Conservation (phyloP, 1,139 yeast genomes). For the Suhomyces wounanorum region DNA sequence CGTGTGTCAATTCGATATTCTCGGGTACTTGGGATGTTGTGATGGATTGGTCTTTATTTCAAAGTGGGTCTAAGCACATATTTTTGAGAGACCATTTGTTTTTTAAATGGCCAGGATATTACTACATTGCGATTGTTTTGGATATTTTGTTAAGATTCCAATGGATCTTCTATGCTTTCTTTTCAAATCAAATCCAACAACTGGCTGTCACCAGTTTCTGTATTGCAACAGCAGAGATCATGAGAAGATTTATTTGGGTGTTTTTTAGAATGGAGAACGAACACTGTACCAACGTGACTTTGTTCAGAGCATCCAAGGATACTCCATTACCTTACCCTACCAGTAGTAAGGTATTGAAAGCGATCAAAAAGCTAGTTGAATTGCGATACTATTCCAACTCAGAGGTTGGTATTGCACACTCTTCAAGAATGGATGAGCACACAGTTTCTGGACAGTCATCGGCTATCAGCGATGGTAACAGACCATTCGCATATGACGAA, state of each 20-base stretch:
- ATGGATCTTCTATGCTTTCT: constrained; percentile 84
- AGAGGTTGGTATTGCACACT: constrained; percentile 2
- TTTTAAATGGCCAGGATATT: constrained; percentile 56
- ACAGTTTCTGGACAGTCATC: constrained; percentile 4
- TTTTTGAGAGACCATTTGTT: constrained; percentile 73
- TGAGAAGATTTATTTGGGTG: constrained; percentile 86
- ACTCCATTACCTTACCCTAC: constrained; percentile 79
- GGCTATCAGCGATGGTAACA: constrained; percentile 11
- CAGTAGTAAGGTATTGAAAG: constrained; percentile 36
- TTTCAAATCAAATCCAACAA: constrained; percentile 76
- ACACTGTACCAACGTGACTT: constrained; percentile 83
- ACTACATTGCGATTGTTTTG: constrained; percentile 71
- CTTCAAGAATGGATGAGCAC: neutral
- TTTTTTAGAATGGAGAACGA: constrained; percentile 94
- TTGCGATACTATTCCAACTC: constrained; percentile 27
- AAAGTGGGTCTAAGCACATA: constrained; percentile 57
- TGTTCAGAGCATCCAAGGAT: constrained; percentile 85
- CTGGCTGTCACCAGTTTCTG: constrained; percentile 87
- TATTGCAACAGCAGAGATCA: constrained; percentile 77
- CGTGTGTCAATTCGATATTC: constrained; percentile 68
- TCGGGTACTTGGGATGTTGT: constrained; percentile 84
- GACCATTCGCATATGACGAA: constrained; percentile 17
- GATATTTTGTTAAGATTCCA: constrained; percentile 81
- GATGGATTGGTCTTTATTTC: constrained; percentile 94
- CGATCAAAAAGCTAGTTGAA: constrained; percentile 43